Percentiles rank a stretch among this genome's conserved stretches.
These are phyloP conservation scores for Sporisorium sorghi DNA, from an alignment of 1,284 basidiomycete species.

Conservation along the genomic window DNA sequence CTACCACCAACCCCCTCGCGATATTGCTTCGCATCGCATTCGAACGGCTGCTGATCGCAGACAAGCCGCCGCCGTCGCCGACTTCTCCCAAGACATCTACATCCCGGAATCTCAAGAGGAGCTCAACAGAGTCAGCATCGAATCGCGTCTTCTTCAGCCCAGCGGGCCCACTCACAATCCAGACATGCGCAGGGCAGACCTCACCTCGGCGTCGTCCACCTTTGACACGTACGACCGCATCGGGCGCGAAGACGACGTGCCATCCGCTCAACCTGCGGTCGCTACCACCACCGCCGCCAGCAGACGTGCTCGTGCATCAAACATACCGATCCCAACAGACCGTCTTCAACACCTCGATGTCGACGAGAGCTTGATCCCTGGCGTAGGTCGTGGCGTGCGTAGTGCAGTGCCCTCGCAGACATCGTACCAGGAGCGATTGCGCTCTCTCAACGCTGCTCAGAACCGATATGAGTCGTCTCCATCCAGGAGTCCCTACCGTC, in stretches of 20 bases:
- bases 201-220: constrained; percentile 36
- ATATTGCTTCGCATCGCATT: constrained; percentile 6
- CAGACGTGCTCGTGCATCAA: constrained; percentile 12
- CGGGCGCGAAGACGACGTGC: constrained; percentile 34
- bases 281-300: constrained; percentile 2
- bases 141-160: constrained; percentile 34
- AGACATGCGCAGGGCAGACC: constrained; percentile 21
- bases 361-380: constrained; percentile 54
- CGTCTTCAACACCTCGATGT: constrained; percentile 16
- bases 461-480: constrained; percentile 34
- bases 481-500: constrained; percentile 33
- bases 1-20: constrained; percentile 30
- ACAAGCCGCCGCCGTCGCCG: constrained; percentile 6
- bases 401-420: constrained; percentile 23
- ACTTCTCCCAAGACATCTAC: constrained; percentile 45
- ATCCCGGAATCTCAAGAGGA: constrained; percentile 48
- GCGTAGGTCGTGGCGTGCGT: constrained; percentile 51
- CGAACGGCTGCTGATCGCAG: constrained; percentile 13
- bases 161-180: constrained; percentile 23
- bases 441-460: constrained; percentile 26
- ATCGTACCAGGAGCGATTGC: constrained; percentile 31
- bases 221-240: constrained; percentile 54
- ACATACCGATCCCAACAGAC: constrained; percentile 10
- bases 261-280: constrained; percentile 9
- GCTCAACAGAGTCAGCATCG: constrained; percentile 41